These are phyloP conservation scores for Sporodiniella umbellata DNA, from an alignment of 371 early-diverging fungal species.

Conservation along the genomic window DNA sequence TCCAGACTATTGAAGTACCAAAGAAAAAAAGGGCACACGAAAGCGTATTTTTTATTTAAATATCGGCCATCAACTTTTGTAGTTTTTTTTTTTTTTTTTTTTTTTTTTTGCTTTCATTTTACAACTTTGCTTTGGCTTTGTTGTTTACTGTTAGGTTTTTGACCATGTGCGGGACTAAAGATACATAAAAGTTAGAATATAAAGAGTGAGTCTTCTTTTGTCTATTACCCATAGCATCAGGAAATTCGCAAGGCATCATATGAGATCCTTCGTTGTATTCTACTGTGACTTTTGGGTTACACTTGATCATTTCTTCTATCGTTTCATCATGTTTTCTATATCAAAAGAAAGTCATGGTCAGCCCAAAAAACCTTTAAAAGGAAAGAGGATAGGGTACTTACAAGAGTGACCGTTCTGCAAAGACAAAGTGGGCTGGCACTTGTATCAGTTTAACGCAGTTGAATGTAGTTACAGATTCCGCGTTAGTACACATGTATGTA, in stretches of 20 bases:
- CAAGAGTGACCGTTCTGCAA: slow-evolving; percentile 17
- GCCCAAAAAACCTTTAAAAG: background rate
- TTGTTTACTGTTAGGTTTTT: too few species aligned
- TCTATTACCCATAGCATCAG: slow-evolving; percentile 28
- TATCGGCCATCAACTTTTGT: too few species aligned
- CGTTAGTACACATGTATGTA: background rate
- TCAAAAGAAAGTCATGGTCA: background rate
- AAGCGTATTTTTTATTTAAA: too few species aligned
- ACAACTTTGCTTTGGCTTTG: too few species aligned
- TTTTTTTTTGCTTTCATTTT: background rate
- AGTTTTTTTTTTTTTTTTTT: background rate
- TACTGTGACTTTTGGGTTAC: slow-evolving; percentile 9
- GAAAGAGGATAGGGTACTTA: too few species aligned
- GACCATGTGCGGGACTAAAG: background rate
- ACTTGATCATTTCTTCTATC: background rate
- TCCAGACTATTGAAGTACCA: too few species aligned
- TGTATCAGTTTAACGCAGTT: background rate
- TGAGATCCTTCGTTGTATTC: slow-evolving; percentile 29
- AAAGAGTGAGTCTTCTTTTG: too few species aligned
- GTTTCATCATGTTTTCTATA: background rate
- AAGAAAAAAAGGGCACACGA: too few species aligned
- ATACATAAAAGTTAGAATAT: slow-evolving; percentile 42
- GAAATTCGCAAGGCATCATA: slow-evolving; percentile 32
- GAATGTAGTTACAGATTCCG: background rate
- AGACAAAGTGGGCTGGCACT: slow-evolving; percentile 21